phyloP scores from a whole-genome alignment of 2,329 filamentous ascomycete genomes.

The Arthrinium puccinioides region DNA sequence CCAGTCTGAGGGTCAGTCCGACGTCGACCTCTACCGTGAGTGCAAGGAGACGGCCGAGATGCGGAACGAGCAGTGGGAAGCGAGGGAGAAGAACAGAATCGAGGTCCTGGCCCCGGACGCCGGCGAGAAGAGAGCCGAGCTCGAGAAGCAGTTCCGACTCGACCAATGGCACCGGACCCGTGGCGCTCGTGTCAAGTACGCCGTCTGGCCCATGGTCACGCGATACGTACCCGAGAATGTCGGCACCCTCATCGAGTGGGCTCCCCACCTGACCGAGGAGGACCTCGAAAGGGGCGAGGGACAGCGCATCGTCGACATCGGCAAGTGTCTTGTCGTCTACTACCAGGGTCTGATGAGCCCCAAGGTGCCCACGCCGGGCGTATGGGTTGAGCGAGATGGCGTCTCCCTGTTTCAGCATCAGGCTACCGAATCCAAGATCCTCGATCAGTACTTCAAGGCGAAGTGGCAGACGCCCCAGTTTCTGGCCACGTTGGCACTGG shows the following conservation, averaged over 20 bases:
- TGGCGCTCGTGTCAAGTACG: constrained; percentile 23
- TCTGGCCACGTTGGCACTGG: neutral
- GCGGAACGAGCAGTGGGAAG: constrained; percentile 10
- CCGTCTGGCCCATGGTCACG: constrained; percentile 23
- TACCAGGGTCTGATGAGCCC: constrained; percentile 23
- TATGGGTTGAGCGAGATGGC: neutral
- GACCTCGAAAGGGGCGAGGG: constrained; percentile 11
- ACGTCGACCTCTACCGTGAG: constrained; percentile 12
- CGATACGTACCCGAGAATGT: constrained; percentile 17
- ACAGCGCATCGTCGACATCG: constrained; percentile 16
- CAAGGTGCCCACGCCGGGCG: neutral
- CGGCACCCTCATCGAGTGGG: constrained; percentile 4
- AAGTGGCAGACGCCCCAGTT: neutral
- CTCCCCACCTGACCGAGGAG: neutral
- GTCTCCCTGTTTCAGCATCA: neutral
- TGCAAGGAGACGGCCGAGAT: constrained; percentile 12
- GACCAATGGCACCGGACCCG: constrained; percentile 16
- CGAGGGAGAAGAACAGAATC: neutral
- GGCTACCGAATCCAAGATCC: neutral
- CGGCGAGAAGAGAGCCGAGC: constrained; percentile 2
- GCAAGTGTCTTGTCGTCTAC: constrained; percentile 18
- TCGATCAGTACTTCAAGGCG: neutral
- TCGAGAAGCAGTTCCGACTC: constrained; percentile 5
- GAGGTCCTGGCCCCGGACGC: neutral
- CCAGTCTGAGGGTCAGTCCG: constrained; percentile 15